Evolutionary conservation across 139 green algal genomes (phyloP), one percentile per base, ranked within the genome.

Genomic region (Marvania coccoides): DNA sequence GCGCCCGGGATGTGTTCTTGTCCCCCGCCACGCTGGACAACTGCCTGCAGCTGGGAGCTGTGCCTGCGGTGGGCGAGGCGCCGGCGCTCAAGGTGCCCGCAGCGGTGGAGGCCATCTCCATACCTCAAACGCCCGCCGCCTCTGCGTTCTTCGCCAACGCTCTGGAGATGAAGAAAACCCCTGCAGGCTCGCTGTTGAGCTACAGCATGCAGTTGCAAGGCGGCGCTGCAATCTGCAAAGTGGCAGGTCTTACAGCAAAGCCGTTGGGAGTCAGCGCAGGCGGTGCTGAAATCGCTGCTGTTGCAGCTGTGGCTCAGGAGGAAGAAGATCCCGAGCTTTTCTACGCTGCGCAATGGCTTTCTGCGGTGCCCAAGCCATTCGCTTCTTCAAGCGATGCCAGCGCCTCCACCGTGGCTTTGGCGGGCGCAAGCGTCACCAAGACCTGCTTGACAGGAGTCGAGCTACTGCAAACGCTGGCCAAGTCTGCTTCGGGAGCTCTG

Each of bases 11-110:
- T 54, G 57, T 64, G 24, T 55, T 55, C n/a, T 26, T 87, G 4
- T 75, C 79, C 29, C 84, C 84, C 7, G 79, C 84, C 0, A 13
- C 70, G 53, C 47, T 91, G 26, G 84, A 91, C 66, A 67, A 39
- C 37, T 68, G 72, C 29, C 71, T 91, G 46, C 84, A 91, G 47
- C 63, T 91, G n/a, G 84, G 68, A 6, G 81, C 78, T 10, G 63
- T 80, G 7, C 54, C 45, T 1, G 24, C 40, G 3, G 35, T 54
- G 15, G 37, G 33, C 6, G 14, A 36, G 6, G 59, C 63, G 0
- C 14, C 40, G 4, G 29, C 29, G 26, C 60, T 75, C 10, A 75
- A 69, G 63, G 69, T 75, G 46, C 69, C 69, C 3, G 59, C 69
- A 19, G 58, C 58, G 26, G 55, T 75, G 5, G 14, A 75, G 14